Conservation (phyloP, 306 rosid species). For the Citrullus mucosospermus region DNA sequence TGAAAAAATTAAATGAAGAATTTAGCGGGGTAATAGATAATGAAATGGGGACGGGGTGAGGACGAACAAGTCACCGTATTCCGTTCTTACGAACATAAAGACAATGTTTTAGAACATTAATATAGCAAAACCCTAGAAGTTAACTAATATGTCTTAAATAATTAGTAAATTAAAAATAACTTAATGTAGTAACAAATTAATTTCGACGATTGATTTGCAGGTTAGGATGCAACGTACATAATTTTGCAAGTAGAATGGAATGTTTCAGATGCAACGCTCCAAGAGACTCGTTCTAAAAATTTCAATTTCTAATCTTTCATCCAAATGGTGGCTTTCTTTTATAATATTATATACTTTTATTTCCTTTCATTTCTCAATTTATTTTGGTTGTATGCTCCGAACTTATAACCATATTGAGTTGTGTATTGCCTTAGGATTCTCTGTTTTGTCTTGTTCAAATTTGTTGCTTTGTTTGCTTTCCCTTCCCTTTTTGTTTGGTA, state of each 20-base stretch:
- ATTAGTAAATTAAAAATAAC: no score
- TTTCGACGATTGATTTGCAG: conserved; percentile 17
- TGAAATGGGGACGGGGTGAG: no score
- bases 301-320: background rate
- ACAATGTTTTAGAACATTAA: no score
- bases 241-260: conserved; percentile 93
- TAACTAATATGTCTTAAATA: no score
- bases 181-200: background rate
- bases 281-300: conserved; percentile 49
- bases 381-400: background rate
- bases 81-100: no score
- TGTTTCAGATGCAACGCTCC: conserved; percentile 97
- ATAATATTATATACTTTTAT: background rate
- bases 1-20: no score
- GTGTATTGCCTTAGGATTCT: background rate
- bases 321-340: conserved; percentile 12
- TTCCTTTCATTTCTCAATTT: background rate
- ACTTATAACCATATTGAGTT: background rate
- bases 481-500: no score
- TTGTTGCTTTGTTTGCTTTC: no score
- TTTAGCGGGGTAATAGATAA: no score
- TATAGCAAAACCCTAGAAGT: no score
- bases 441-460: no score
- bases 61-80: no score
- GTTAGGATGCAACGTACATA: conserved; percentile 90